These are phyloP conservation scores for Globisporangium polare DNA, from an alignment of 352 stramenopile genomes.

Conservation along the genomic window DNA sequence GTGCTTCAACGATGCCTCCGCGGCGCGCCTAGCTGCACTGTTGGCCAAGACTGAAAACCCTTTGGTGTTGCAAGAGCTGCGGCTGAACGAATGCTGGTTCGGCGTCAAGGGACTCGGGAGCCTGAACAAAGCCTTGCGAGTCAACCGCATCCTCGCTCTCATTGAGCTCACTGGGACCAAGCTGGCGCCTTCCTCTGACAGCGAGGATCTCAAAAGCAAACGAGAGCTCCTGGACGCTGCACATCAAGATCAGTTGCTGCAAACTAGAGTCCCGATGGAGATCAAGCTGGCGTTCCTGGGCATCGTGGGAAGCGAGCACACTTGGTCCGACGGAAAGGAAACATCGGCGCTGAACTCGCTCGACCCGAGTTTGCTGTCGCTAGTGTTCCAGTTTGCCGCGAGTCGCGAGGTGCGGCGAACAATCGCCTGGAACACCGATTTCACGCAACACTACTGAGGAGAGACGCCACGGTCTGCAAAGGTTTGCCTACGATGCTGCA, in stretches of 20 bases:
- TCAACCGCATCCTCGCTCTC: neutral
- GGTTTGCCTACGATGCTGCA: no score
- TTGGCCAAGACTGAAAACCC: neutral
- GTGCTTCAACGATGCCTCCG: neutral
- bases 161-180: neutral
- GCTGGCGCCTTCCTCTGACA: neutral
- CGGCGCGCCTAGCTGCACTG: neutral
- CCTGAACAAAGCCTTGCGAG: neutral
- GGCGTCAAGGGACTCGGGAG: neutral
- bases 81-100: neutral
- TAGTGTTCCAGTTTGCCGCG: neutral
- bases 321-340: no score
- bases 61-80: neutral
- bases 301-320: neutral
- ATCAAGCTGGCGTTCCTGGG: neutral
- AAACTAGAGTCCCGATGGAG: neutral
- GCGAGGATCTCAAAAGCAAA: neutral
- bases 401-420: neutral
- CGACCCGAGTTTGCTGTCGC: neutral
- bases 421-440: neutral
- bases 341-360: neutral
- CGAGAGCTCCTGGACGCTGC: neutral
- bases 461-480: no score
- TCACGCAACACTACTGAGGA: no score
- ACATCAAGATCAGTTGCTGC: neutral